phyloP scores from a whole-genome alignment of 179 eudicot genomes.

The Beta lomatogona region DNA sequence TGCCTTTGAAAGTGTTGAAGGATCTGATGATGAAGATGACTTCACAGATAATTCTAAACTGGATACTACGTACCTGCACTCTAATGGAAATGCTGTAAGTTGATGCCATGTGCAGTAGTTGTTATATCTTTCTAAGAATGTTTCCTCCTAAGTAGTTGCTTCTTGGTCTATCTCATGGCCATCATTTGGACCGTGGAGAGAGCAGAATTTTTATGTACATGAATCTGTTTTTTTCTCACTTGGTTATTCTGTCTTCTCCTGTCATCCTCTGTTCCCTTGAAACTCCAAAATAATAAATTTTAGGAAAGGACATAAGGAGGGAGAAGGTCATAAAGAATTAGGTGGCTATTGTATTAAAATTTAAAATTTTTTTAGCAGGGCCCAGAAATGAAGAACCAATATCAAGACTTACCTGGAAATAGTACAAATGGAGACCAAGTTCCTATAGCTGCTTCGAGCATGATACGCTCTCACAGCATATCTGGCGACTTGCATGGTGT shows the following conservation, averaged over 20 bases:
- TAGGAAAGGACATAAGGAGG: neutral
- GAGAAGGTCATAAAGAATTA: neutral
- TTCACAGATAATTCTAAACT: constrained; percentile 51
- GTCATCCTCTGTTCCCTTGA: neutral
- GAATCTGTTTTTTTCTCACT: neutral
- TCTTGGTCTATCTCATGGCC: neutral
- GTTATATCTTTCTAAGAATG: neutral
- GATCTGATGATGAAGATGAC: constrained; percentile 88
- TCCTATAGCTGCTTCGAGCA: constrained; percentile 60
- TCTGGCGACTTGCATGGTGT: constrained; percentile 98
- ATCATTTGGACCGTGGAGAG: neutral
- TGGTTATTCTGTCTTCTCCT: neutral
- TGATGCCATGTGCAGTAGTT: neutral
- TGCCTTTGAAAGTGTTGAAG: constrained; percentile 94
- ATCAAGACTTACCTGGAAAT: constrained; percentile 60
- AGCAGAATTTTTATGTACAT: neutral
- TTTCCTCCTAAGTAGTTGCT: neutral
- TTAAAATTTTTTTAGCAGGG: constrained; percentile 35
- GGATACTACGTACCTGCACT: constrained; percentile 50
- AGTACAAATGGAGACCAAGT: constrained; percentile 67
- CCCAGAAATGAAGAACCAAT: constrained; percentile 41
- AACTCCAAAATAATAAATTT: neutral
- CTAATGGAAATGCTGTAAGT: constrained; percentile 86
- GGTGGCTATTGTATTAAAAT: constrained; percentile 18
- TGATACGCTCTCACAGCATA: constrained; percentile 92